Evolutionary conservation across 2,329 filamentous ascomycete species (phyloP), one percentile per base, ranked within the genome.

Genomic region (Trichoderma hamatum): DNA sequence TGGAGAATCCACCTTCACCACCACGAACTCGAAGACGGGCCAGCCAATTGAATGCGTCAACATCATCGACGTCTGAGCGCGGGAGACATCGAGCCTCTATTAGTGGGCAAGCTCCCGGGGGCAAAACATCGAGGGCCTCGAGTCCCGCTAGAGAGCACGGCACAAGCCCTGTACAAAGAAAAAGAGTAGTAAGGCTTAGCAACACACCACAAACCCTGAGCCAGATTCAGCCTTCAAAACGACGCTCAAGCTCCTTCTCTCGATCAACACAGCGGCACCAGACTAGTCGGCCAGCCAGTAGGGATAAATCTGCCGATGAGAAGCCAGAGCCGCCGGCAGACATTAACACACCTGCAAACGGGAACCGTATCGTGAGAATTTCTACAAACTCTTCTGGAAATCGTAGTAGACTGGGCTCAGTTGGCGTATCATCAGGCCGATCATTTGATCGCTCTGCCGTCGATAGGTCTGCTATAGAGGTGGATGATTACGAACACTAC

Each of bases 141-240:
- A 86, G 84, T 21, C 84, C 85, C 1, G 76, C 79, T 1, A 80
- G 78, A 61, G 85, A 82, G 63, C 79, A 81, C 56, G 85, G 87
- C 51, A 80, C 78, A 66, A 88, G 85, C 72, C 86, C 86, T 0
- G 80, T 82, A 2, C 32, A 51, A 36, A 81, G 86, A 71, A 88
- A 87, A 75, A 81, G 87, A 51, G 84, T 89, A 34, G 85, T 89
- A 19, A 83, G 87, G 16, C 78, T 89, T 21, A 88, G 85, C 76
- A 83, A 83, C 68, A 82, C 83, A 1, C 81, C 85, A 28, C 81
- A 83, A 61, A 82, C 80, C 69, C 74, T 83, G 21, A 79, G 73
- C 70, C 81, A 82, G 71, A 77, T 75, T 75, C 76, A 76, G 49
- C 79, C 82, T 4, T 72, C 78, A 14, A 83, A 83, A 70, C 81